These are phyloP conservation scores for Alternaria atra DNA, from an alignment of 2,329 filamentous ascomycete genomes.

Conservation along the genomic window DNA sequence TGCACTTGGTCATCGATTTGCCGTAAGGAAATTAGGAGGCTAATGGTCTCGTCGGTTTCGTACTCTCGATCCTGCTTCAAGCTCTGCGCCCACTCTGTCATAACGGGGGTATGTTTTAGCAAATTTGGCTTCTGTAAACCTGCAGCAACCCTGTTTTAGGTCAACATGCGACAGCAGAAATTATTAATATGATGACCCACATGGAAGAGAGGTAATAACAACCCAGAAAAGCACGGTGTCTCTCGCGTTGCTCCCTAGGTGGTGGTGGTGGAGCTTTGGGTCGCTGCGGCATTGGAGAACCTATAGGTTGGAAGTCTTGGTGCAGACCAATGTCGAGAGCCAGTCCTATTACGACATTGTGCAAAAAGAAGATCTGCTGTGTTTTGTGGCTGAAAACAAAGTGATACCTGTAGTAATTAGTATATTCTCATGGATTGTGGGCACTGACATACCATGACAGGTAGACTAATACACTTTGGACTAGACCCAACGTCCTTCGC, in stretches of 20 bases:
- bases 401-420: conserved; percentile 40
- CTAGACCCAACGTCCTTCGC: conserved; percentile 36
- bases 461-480: conserved; percentile 48
- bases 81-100: conserved; percentile 37
- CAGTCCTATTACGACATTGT: conserved; percentile 43
- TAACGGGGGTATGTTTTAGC: conserved; percentile 39
- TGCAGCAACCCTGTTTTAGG: conserved; percentile 32
- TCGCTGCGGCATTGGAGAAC: conserved; percentile 19
- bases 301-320: conserved; percentile 25
- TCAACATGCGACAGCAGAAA: neutral
- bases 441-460: conserved; percentile 38
- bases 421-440: neutral
- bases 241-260: conserved; percentile 33
- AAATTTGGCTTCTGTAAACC: conserved; percentile 45
- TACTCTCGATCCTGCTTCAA: conserved; percentile 35
- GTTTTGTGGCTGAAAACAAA: conserved; percentile 49
- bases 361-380: conserved; percentile 45
- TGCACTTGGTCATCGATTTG: conserved; percentile 47
- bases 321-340: conserved; percentile 46
- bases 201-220: conserved; percentile 48
- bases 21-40: conserved; percentile 35
- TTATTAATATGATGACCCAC: conserved; percentile 18
- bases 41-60: conserved; percentile 37
- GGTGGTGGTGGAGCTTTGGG: conserved; percentile 23
- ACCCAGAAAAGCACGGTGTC: conserved; percentile 43